Percentiles rank a stretch among this genome's conserved stretches.
These are phyloP conservation scores for Euryodendron excelsum DNA, from an alignment of 148 eudicot species.

Conservation along the genomic window DNA sequence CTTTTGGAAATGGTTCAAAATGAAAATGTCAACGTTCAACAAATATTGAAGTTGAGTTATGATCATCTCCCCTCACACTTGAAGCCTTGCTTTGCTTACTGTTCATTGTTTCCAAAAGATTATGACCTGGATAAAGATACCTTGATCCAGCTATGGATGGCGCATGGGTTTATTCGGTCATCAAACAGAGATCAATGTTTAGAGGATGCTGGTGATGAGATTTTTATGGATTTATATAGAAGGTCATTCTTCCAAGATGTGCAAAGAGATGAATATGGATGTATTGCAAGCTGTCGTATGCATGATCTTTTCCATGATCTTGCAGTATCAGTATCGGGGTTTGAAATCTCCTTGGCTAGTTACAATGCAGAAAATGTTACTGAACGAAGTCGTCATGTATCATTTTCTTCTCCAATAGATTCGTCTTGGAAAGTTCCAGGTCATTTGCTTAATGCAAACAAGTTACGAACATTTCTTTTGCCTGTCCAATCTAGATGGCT, in stretches of 20 bases:
- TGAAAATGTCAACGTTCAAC: not conserved
- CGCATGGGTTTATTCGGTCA: no score
- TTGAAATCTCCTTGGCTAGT: not conserved
- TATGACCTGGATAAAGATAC: not conserved
- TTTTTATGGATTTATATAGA: not conserved
- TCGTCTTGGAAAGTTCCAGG: not conserved
- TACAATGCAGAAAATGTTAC: not conserved
- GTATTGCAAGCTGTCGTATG: not conserved
- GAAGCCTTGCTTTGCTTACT: not conserved
- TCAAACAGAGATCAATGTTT: not conserved
- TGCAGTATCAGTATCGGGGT: not conserved
- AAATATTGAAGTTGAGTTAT: conserved; percentile 6
- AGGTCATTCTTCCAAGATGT: conserved; percentile 1
- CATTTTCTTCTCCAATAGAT: not conserved
- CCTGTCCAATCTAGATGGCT: no score
- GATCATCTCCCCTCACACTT: no score
- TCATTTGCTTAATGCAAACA: not conserved
- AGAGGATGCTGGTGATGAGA: conserved; percentile 6
- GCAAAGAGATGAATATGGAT: not conserved
- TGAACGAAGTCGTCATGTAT: not conserved
- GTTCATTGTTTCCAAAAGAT: conserved; percentile 6
- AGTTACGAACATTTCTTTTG: not conserved
- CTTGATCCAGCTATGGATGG: not conserved
- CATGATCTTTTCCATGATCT: conserved; percentile 15
- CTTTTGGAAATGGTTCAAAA: not conserved